Base-by-base conservation (phyloP, 2,329 filamentous ascomycete species). In the Sporothrix pallida region DNA sequence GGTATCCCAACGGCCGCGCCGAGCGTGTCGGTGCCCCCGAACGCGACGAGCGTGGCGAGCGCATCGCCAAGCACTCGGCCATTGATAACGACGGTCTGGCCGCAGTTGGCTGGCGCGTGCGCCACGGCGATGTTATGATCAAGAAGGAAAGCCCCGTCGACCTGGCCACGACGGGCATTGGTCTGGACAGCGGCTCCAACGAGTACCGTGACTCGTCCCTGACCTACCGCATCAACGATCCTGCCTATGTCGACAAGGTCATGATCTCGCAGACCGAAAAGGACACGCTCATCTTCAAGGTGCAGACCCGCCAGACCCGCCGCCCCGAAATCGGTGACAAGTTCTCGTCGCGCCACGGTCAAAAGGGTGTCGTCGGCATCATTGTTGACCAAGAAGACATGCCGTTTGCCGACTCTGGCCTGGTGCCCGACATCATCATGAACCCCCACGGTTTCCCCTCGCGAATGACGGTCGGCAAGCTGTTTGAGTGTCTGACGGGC, bases 371-470 rank as follows among this genome's bases (percentile, higher is more conserved):
- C 23, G 94, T 97, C 1, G 96, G 96, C 73, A 95, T 98, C 78
- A 98, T 99, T 74, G 94, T 95, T 20, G 93, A 97, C 76, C 95
- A 98, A 83, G 94, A 96, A 80, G 96, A 99, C 80, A 92, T 99
- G 90, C 96, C 96, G 0, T 99, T 99, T 84, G 92, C 92, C 50
- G 96, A 99, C 82, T 86, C 88, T 71, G 97, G 96, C 1, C 89
- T 99, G 77, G 92, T 91, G n/a, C 96, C 96, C 0, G 96, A 99
- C 82, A 98, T 99, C 77, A 99, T 99, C 89, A 99, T 99, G 96
- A 99, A 99, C 85, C 96, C 97, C 0, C 96, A 99, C 84, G 96
- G 96, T 90, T 99, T 99, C 87, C 96, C 96, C 1, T 98, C 95
- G 46, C 96, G 96, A 82, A 99, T 99, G 96, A 99, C 96, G 72